phyloP scores from a whole-genome alignment of 2,329 filamentous ascomycete species.

The Pseudocercospora musae region DNA sequence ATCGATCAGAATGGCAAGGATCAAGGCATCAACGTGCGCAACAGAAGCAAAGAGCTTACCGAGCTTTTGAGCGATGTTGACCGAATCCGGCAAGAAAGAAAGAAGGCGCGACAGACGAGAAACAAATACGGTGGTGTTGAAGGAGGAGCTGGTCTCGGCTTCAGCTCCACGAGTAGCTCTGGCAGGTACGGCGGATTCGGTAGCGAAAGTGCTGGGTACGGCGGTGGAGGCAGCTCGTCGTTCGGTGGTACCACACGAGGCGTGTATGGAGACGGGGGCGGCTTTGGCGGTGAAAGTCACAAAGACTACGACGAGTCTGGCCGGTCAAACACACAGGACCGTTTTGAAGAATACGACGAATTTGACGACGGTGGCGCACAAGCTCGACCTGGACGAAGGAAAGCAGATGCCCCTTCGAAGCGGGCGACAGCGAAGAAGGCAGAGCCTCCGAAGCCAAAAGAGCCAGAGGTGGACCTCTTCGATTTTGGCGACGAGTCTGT shows the following conservation, averaged over 20 bases:
- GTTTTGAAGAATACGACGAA: conserved; percentile 97
- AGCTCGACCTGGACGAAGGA: conserved; percentile 52
- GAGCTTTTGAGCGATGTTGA: conserved; percentile 94
- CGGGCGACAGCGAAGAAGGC: conserved; percentile 56
- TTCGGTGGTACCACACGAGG: conserved; percentile 64
- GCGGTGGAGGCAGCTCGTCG: conserved; percentile 41
- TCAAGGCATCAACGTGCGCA: conserved; percentile 95
- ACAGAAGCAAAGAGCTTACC: conserved; percentile 90
- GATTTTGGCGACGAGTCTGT: conserved; percentile 74
- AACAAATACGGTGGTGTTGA: conserved; percentile 96
- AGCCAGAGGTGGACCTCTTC: conserved; percentile 87
- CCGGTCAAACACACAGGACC: conserved; percentile 56
- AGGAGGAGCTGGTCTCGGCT: conserved; percentile 65
- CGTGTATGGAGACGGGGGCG: conserved; percentile 94
- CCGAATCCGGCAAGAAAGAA: conserved; percentile 68
- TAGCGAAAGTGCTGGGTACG: conserved; percentile 59
- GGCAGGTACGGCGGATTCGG: conserved; percentile 87
- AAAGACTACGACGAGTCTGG: conserved; percentile 62
- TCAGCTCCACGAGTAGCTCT: conserved; percentile 50
- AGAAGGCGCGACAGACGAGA: conserved; percentile 85
- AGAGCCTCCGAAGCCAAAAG: conserved; percentile 73
- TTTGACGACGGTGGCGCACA: conserved; percentile 70
- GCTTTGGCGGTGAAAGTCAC: conserved; percentile 74
- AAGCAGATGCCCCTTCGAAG: conserved; percentile 41
- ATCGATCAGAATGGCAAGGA: conserved; percentile 97